Evolutionary conservation across 148 eudicot genomes (phyloP).

Genomic region (Amaranthus cruentus): DNA sequence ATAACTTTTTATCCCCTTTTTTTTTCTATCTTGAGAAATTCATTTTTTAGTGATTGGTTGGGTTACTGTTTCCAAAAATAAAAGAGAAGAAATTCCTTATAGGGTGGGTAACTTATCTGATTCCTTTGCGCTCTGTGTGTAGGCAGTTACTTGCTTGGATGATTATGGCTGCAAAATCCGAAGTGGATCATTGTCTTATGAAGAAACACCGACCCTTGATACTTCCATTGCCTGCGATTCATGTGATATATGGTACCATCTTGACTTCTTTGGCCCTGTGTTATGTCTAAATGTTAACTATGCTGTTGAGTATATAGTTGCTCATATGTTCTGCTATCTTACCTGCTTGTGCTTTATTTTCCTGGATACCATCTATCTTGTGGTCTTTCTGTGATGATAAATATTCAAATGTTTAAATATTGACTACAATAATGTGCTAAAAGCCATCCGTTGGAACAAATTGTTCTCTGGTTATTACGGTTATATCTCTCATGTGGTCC

Average conservation of each 20-base stretch:
- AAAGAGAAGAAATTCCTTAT: constrained; percentile 2
- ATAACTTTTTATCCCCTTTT: not conserved
- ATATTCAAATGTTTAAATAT: no score
- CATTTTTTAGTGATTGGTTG: not conserved
- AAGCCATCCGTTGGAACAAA: no score
- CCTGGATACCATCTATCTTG: no score
- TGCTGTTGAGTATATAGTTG: no score
- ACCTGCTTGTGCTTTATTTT: no score
- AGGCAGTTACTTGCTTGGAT: constrained; percentile 99
- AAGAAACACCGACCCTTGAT: constrained; percentile 63
- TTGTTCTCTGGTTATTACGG: not conserved
- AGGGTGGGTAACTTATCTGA: constrained; percentile 12
- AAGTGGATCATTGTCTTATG: constrained; percentile 49
- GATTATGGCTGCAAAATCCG: constrained; percentile 87
- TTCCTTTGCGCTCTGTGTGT: constrained; percentile 34
- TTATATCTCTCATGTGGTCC: not conserved
- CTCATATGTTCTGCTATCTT: not conserved
- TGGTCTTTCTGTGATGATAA: no score
- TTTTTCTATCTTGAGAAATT: not conserved
- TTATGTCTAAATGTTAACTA: not conserved
- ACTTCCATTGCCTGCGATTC: constrained; percentile 97
- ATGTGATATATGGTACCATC: constrained; percentile 81
- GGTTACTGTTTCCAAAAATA: not conserved
- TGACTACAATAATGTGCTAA: no score
- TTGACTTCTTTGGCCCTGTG: not conserved